Conservation (phyloP, 1,139 yeast genomes). For the Taiozyma sp. region DNA sequence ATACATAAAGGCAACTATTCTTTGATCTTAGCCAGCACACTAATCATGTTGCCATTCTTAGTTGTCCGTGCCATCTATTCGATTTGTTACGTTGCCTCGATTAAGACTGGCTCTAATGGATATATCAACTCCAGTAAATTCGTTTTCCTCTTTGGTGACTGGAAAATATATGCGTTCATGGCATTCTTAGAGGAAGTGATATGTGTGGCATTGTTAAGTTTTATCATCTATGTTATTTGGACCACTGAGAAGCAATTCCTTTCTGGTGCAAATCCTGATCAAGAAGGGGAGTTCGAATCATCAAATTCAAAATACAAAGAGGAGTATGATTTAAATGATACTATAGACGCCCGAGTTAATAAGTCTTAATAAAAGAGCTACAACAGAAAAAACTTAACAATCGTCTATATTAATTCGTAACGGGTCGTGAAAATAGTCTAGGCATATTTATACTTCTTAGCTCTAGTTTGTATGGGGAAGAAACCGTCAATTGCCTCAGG, state of each 20-base stretch:
- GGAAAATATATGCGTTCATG: neutral
- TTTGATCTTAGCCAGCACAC: neutral
- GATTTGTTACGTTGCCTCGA: neutral
- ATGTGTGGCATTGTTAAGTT: slow-evolving; percentile 1
- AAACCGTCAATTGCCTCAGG: slow-evolving; percentile 1
- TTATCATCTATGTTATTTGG: neutral
- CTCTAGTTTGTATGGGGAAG: neutral
- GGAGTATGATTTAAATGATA: neutral
- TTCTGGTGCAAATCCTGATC: neutral
- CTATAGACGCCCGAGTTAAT: no score
- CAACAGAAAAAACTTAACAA: neutral
- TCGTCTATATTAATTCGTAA: neutral
- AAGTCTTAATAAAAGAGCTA: neutral
- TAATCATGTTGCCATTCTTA: neutral
- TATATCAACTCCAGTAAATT: neutral
- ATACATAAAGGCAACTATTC: neutral
- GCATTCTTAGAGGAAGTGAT: slow-evolving; percentile 5
- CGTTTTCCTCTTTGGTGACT: neutral
- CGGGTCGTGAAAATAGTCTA: neutral
- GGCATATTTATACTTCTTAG: neutral
- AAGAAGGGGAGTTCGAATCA: neutral
- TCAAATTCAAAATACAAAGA: neutral
- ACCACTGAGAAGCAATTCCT: neutral
- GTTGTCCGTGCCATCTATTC: neutral
- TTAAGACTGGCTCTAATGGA: neutral